Percentiles rank a stretch among this genome's conserved stretches.
These are phyloP conservation scores for Phyllosticta citriasiana DNA, from an alignment of 2,329 filamentous ascomycete genomes.

Conservation along the genomic window DNA sequence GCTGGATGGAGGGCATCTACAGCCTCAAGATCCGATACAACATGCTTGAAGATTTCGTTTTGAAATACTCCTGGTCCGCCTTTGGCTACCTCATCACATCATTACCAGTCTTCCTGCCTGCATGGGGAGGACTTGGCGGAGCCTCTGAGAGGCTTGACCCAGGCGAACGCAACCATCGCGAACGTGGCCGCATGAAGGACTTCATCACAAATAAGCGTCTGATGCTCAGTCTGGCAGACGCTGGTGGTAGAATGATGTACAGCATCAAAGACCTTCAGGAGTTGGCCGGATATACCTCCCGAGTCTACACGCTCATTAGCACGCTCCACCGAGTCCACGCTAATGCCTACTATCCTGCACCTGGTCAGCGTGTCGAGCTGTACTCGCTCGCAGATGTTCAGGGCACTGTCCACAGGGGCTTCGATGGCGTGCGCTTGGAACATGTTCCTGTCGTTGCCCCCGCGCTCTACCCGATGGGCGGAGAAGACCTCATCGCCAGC, in stretches of 20 bases:
- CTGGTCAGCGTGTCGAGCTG: slow-evolving; percentile 61
- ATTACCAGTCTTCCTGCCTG: slow-evolving; percentile 84
- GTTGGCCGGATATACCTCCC: slow-evolving; percentile 87
- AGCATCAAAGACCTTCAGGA: slow-evolving; percentile 97
- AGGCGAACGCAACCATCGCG: slow-evolving; percentile 46
- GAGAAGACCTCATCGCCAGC: slow-evolving; percentile 82
- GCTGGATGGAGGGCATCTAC: slow-evolving; percentile 98
- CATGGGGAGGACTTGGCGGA: slow-evolving; percentile 80
- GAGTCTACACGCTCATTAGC: slow-evolving; percentile 90
- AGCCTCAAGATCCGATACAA: slow-evolving; percentile 97
- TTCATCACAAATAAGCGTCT: slow-evolving; percentile 99
- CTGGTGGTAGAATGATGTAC: slow-evolving; percentile 98
- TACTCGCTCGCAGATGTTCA: slow-evolving; percentile 88
- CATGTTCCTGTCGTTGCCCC: slow-evolving; percentile 90
- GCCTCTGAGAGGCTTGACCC: slow-evolving; percentile 53
- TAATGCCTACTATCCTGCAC: slow-evolving; percentile 66
- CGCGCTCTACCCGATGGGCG: slow-evolving; percentile 75
- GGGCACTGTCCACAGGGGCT: slow-evolving; percentile 87
- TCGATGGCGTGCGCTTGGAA: slow-evolving; percentile 87
- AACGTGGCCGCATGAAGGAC: slow-evolving; percentile 87
- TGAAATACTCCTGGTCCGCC: slow-evolving; percentile 98
- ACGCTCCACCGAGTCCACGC: slow-evolving; percentile 91
- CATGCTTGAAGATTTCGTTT: slow-evolving; percentile 94
- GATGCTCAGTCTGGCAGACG: slow-evolving; percentile 94
- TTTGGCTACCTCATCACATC: slow-evolving; percentile 93